phyloP scores from a whole-genome alignment of 176 grass and related monocot genomes.

The Saccharum officinarum region DNA sequence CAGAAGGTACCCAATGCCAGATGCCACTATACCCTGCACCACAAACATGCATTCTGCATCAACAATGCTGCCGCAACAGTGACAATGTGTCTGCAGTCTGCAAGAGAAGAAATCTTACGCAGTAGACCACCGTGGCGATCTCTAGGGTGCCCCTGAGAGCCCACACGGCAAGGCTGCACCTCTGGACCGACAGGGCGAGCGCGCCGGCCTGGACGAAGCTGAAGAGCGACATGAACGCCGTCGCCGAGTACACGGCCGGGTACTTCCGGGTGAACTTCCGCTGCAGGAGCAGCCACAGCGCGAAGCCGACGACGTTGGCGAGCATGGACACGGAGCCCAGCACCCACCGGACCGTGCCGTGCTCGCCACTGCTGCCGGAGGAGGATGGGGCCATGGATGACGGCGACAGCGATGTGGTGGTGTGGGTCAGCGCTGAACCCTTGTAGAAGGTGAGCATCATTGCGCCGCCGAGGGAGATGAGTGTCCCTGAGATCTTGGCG shows the following conservation, averaged over 20 bases:
- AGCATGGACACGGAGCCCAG: constrained; percentile 65
- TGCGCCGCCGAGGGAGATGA: constrained; percentile 63
- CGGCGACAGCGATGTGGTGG: not conserved
- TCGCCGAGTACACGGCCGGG: constrained; percentile 67
- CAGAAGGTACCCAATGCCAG: constrained; percentile 65
- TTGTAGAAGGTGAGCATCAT: constrained; percentile 78
- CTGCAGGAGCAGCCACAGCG: constrained; percentile 75
- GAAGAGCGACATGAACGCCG: constrained; percentile 72
- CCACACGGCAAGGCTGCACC: constrained; percentile 49
- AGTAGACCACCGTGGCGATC: constrained; percentile 56
- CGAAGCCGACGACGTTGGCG: constrained; percentile 48
- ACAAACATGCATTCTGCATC: not conserved
- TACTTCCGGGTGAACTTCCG: constrained; percentile 62
- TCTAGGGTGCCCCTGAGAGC: constrained; percentile 52
- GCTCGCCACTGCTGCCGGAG: not conserved
- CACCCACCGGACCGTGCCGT: constrained; percentile 47
- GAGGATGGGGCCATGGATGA: not conserved
- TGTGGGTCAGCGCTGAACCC: constrained; percentile 48
- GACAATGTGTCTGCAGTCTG: not conserved
- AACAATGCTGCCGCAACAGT: not conserved
- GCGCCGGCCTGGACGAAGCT: constrained; percentile 68
- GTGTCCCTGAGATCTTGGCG: constrained; percentile 65
- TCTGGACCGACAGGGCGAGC: constrained; percentile 45
- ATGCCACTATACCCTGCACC: constrained; percentile 71
- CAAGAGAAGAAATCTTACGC: constrained; percentile 25